These are phyloP conservation scores for Royoungia palumana DNA, from an alignment of 768 basidiomycete genomes.

Conservation along the genomic window DNA sequence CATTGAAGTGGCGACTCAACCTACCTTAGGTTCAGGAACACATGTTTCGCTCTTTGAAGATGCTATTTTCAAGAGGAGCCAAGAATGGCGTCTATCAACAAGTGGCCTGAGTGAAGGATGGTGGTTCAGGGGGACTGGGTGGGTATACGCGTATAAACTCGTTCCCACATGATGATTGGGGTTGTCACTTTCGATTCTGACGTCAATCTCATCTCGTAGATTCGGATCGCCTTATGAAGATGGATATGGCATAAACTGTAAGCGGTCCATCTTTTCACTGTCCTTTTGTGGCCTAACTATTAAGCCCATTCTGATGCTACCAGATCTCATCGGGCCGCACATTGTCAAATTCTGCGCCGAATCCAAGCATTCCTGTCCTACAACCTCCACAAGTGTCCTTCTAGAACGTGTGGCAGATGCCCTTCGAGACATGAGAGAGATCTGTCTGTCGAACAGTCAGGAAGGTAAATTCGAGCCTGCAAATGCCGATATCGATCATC, in stretches of 20 bases:
- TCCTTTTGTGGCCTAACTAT: not conserved
- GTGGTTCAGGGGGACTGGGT: slow-evolving; percentile 87
- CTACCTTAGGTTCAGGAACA: not conserved
- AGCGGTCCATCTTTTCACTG: slow-evolving; percentile 21
- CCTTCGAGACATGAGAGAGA: slow-evolving; percentile 62
- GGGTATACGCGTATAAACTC: slow-evolving; percentile 14
- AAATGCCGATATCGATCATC: not conserved
- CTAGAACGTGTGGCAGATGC: slow-evolving; percentile 59
- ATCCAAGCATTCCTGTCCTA: slow-evolving; percentile 67
- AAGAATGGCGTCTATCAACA: slow-evolving; percentile 86
- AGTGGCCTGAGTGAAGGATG: slow-evolving; percentile 86
- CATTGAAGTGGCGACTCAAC: not conserved
- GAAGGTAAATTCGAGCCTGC: slow-evolving; percentile 1
- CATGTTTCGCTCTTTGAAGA: slow-evolving; percentile 66
- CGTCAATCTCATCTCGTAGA: slow-evolving; percentile 29
- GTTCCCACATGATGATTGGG: not conserved
- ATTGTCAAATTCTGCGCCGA: slow-evolving; percentile 92
- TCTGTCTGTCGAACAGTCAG: slow-evolving; percentile 37
- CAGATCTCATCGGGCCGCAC: slow-evolving; percentile 78
- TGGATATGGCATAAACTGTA: slow-evolving; percentile 95
- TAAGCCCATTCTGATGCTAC: too few species aligned
- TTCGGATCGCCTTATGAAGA: slow-evolving; percentile 81
- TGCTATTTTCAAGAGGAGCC: slow-evolving; percentile 65
- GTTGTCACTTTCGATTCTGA: not conserved
- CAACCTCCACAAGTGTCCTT: slow-evolving; percentile 70